Conservation (phyloP, 164 flowering plant species). For the Stephania japonica region DNA sequence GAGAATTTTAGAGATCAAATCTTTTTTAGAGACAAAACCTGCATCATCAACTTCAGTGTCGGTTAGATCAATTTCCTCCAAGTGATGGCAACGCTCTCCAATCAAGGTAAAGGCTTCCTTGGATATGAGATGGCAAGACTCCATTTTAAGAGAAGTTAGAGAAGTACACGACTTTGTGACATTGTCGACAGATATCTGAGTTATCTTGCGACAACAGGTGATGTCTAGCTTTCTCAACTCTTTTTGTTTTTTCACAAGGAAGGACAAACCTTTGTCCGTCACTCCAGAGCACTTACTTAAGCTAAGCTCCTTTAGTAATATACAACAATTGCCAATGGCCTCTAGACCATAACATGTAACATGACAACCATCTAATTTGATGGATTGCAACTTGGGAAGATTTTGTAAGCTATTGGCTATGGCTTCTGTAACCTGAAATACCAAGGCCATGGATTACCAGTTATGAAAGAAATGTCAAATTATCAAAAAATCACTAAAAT, state of each 20-base stretch:
- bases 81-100: constrained; percentile 54
- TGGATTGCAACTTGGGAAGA: constrained; percentile 54
- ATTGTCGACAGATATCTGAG: constrained; percentile 51
- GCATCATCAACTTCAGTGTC: constrained; percentile 76
- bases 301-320: constrained; percentile 61
- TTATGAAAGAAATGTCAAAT: neutral
- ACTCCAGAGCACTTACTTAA: constrained; percentile 85
- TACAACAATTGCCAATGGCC: constrained; percentile 57
- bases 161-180: constrained; percentile 58
- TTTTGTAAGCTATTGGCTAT: constrained; percentile 51
- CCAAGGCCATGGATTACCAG: constrained; percentile 1
- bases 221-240: constrained; percentile 70
- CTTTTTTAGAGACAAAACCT: constrained; percentile 35
- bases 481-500: constrained; percentile 4
- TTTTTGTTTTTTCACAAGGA: constrained; percentile 49
- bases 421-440: constrained; percentile 61
- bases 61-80: constrained; percentile 83
- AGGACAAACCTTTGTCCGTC: constrained; percentile 73
- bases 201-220: constrained; percentile 83
- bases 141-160: constrained; percentile 77
- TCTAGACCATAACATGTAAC: constrained; percentile 62
- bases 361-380: constrained; percentile 70
- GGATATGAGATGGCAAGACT: constrained; percentile 63
- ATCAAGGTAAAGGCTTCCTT: constrained; percentile 66
- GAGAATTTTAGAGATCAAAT: neutral